Base-by-base conservation (phyloP, 2,329 filamentous ascomycete genomes). In the Cadophora sp. region DNA sequence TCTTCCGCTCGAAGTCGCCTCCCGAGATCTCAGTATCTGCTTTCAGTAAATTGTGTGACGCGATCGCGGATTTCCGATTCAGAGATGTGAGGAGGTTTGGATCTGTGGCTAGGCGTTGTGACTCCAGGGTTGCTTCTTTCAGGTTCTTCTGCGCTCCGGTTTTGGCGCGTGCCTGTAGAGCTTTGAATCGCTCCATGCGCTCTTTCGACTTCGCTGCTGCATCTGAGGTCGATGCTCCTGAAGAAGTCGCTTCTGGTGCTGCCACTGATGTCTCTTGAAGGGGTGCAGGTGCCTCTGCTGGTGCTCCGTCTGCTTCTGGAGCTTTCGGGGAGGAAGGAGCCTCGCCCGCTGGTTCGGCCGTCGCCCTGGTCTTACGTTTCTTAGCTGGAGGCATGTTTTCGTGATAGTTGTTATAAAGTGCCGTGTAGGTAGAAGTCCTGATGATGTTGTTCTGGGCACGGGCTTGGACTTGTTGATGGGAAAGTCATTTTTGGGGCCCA, bases 1-100 rank as follows among this genome's bases (percentile, higher is more conserved):
- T 90, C 81, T 98, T 97, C 72, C 96, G 92, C 84, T 99, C 96
- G 76, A 98, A 99, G 79, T 98, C 96, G 64, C 92, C 93, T 41
- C 94, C 94, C 0, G 85, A 83, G 20, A 92, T 93, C 78, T 94
- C 92, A 1, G 94, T 90, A 75, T 97, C 94, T 4, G 94, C 93
- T 82, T 97, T 97, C 51, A 97, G 85, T 0, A 99, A 87, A 77
- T 98, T 99, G 79, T 97, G 93, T 6, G 91, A 89, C 22, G 96
- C 95, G 72, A 96, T 89, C 64, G 93, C 94, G 75, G 93, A 92
- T 76, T 94, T 93, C 69, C 94, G 91, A 71, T 91, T 89, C n/a
- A 98, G 83, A 1, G 92, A 87, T 1, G 88, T 88, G 59, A 97
- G 87, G 69, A 95, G 86, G 3, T 86, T 86, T 5, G 93, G 92